Evolutionary conservation across 768 basidiomycete species (phyloP).

Genomic region (Lentinula raphanica): DNA sequence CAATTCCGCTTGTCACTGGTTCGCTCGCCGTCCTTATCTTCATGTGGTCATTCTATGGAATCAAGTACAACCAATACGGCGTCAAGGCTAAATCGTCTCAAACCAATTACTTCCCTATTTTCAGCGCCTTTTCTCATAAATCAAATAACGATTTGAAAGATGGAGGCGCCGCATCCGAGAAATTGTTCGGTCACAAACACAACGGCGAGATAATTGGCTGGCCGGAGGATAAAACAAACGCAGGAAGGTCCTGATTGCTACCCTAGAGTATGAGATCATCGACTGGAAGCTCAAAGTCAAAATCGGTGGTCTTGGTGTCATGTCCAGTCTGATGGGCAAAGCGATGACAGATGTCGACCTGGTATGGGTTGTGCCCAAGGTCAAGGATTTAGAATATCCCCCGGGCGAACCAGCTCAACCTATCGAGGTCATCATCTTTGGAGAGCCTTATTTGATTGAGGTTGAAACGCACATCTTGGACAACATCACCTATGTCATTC

Average conservation of each 20-base stretch:
- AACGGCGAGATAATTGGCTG: conserved; percentile 81
- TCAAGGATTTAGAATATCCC: conserved; percentile 92
- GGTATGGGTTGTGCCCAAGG: conserved; percentile 94
- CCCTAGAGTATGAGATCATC: conserved; percentile 93
- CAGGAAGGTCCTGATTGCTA: conserved; percentile 89
- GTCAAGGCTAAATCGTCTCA: conserved; percentile 52
- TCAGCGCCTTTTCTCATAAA: conserved; percentile 53
- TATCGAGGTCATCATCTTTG: conserved; percentile 94
- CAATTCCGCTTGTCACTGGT: conserved; percentile 84
- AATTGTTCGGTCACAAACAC: conserved; percentile 55
- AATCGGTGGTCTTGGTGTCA: conserved; percentile 96
- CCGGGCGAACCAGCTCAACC: conserved; percentile 88
- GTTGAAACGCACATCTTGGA: conserved; percentile 90
- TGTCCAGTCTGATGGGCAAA: conserved; percentile 97
- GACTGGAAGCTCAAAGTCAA: conserved; percentile 99
- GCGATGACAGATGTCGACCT: conserved; percentile 97
- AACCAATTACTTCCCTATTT: conserved; percentile 82
- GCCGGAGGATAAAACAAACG: conserved; percentile 93
- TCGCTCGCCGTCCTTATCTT: conserved; percentile 79
- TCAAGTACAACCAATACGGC: conserved; percentile 91
- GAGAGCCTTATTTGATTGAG: conserved; percentile 93
- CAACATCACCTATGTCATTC: conserved; percentile 92
- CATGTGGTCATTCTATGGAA: conserved; percentile 96
- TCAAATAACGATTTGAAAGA: conserved; percentile 60
- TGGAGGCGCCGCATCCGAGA: conserved; percentile 53